phyloP scores from a whole-genome alignment of 176 grass and related monocot species.

The Echinochloa phyllopogon region DNA sequence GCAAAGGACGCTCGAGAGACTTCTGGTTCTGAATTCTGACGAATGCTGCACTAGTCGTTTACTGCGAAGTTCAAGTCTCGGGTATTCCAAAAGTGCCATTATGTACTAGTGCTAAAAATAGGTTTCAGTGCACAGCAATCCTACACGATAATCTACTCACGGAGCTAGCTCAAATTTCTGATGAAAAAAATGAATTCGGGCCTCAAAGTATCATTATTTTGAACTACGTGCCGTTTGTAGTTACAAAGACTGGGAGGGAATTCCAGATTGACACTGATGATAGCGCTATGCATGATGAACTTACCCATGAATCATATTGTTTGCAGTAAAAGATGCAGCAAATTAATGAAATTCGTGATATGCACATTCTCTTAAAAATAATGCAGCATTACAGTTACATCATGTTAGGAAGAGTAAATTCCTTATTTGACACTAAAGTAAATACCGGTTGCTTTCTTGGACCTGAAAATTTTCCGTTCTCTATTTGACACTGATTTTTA shows the following conservation, averaged over 20 bases:
- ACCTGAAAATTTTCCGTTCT: too few relatives aligned
- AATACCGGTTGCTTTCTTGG: too few relatives aligned
- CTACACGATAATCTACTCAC: too few relatives aligned
- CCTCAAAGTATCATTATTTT: not conserved
- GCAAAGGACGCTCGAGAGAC: too few relatives aligned
- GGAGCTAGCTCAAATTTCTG: too few relatives aligned
- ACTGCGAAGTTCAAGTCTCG: not conserved
- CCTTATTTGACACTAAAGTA: too few relatives aligned
- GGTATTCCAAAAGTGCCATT: not conserved
- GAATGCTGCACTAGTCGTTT: not conserved
- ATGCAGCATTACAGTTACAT: not conserved
- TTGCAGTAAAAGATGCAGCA: not conserved
- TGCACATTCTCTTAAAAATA: too few relatives aligned
- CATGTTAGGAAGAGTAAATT: not conserved
- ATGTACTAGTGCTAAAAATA: not conserved
- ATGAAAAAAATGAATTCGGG: not conserved
- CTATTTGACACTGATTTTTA: too few relatives aligned
- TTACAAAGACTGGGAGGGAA: not conserved
- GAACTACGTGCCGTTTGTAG: not conserved
- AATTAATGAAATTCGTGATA: too few relatives aligned
- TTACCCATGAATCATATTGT: not conserved
- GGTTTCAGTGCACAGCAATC: not conserved
- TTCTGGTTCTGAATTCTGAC: not conserved
- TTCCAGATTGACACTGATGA: not conserved
- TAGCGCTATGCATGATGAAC: not conserved